Percentiles rank a stretch among this genome's conserved stretches.
These are phyloP conservation scores for Dothidotthia symphoricarpi DNA, from an alignment of 2,329 filamentous ascomycete genomes.

Conservation along the genomic window DNA sequence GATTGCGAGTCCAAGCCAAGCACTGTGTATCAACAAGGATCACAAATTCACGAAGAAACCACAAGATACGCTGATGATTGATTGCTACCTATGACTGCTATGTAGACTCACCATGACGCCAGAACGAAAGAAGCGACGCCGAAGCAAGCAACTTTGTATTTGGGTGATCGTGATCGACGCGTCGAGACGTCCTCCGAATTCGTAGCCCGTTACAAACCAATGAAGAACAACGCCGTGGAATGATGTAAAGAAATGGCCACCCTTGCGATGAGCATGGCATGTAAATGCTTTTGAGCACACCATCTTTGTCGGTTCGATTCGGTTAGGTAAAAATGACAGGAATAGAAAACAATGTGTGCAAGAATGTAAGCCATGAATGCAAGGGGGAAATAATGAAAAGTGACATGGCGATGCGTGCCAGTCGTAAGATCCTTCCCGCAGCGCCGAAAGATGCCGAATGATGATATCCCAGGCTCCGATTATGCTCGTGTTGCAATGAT, in stretches of 20 bases:
- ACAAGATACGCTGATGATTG: too few relatives aligned
- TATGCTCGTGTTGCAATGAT: slow-evolving; percentile 34
- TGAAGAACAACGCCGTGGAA: neutral
- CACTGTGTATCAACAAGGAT: too few relatives aligned
- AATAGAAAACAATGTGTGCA: slow-evolving; percentile 1
- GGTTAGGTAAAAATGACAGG: slow-evolving; percentile 1
- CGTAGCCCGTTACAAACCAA: neutral
- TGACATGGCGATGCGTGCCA: slow-evolving; percentile 8
- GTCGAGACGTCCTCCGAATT: too few relatives aligned
- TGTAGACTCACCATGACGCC: too few relatives aligned
- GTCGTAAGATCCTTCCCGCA: slow-evolving; percentile 12
- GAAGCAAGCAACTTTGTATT: too few relatives aligned
- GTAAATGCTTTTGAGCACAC: neutral
- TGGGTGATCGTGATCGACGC: too few relatives aligned
- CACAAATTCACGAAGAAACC: too few relatives aligned
- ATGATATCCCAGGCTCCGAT: slow-evolving; percentile 30
- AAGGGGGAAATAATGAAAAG: slow-evolving; percentile 12
- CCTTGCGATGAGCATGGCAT: too few relatives aligned
- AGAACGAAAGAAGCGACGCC: too few relatives aligned
- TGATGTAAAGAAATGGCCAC: too few relatives aligned
- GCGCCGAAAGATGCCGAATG: slow-evolving; percentile 34
- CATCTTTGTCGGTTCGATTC: neutral
- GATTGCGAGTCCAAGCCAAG: too few relatives aligned
- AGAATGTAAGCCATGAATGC: slow-evolving; percentile 3
- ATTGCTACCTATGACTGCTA: too few relatives aligned